Evolutionary conservation across 2,329 filamentous ascomycete species (phyloP), one percentile per base, ranked within the genome.

Genomic region (Penicillium sp.): DNA sequence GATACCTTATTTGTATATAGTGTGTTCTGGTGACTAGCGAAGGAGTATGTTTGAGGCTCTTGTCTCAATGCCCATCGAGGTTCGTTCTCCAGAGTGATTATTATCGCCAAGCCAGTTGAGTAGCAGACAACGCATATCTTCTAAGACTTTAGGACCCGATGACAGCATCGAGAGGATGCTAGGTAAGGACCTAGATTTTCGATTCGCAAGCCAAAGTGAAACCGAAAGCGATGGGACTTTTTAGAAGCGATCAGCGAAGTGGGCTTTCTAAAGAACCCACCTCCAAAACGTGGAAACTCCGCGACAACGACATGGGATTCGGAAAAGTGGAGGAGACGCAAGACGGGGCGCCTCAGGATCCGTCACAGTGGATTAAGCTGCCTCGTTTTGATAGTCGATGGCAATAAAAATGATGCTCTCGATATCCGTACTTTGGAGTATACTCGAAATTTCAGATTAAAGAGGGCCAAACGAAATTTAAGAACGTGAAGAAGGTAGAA

Each of bases 121-220:
- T 23, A 48, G 19, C 30, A 13, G 26, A 17, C 9, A n/a, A 29
- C 5, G 8, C 26, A 2, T n/a, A 6, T 41, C 23, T 30, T 9
- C 23, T 9, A 17, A 15, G 21, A 51, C 21, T 23, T 19, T 45
- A 44, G 21, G 29, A 47, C 13, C 8, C 23, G 23, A 51, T 31
- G 31, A 26, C 23, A 31, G 35, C 35, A 49, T 49, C 15, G 29
- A 7, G 2, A 5, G 13, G 19, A 15, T 7, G 23, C 26, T 46
- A 15, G 30, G 11, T 6, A 23, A 45, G 45, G 21, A 51, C 35
- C 56, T 46, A 45, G 56, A 51, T 30, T 31, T 23, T 44, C 35
- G 8, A 41, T 51, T 49, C 47, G 6, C 47, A 41, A 21, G 47
- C 19, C 56, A 47, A 58, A 51, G 47, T 46, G 48, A 58, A 52